Evolutionary conservation across 768 basidiomycete genomes (phyloP), one percentile per base, ranked within the genome.

Genomic region (Boletus vermiculosoides): DNA sequence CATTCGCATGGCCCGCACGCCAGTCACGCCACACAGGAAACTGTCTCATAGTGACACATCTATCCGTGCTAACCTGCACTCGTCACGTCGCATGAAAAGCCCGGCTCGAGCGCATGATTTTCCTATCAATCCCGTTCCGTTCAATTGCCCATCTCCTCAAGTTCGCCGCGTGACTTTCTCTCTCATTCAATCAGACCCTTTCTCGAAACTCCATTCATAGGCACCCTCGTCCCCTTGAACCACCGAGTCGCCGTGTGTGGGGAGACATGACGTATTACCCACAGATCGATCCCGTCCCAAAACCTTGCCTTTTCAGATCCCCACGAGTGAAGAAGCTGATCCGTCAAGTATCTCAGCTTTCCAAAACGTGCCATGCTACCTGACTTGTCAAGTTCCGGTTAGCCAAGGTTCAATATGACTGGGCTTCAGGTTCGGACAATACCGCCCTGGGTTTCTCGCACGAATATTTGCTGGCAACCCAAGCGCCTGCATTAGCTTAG

Each of bases 1-100:
- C 55, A 25, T 42, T 66, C 48, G 55, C 56, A 64, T 65, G 65
- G 46, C 42, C 64, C 34, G 51, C 59, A 58, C 52, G 61, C 55
- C 60, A 36, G 46, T 37, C 42, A 41, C 55, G 59, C 57, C 64
- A 58, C 64, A 46, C 39, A 54, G 45, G n/a, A 45, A 40, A 25
- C 40, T 52, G 54, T 66, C 65, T 65, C 64, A 60, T 63, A 18
- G 45, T 63, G 64, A 66, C 61, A 65, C 49, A 56, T 45, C 13
- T 42, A 12, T 31, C 45, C 40, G 30, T 46, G 11, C 50, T 52
- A 18, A 12, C 4, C 34, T 51, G 37, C 25, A 40, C 28, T 52
- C 45, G 18, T 64, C 63, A 37, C 28, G 18, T 52, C 46, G 53
- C 53, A 50, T 65, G 25, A 39, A 28, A 1, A 41, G 41, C 28